phyloP scores from a whole-genome alignment of 2,329 filamentous ascomycete species.

The Geosmithia putterillii region DNA sequence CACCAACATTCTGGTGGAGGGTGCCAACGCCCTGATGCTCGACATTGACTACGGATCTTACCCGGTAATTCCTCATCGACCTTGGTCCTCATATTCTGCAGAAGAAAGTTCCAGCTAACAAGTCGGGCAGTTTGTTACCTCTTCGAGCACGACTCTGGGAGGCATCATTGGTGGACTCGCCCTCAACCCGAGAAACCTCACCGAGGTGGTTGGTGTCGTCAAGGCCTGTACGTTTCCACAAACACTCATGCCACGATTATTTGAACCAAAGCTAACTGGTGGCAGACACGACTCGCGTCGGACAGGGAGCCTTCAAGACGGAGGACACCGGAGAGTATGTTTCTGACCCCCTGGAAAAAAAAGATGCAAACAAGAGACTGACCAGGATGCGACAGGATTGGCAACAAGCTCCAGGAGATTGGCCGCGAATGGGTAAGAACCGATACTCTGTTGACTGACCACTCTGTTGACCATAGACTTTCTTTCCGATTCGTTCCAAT shows the following conservation, averaged over 20 bases:
- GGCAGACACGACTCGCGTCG: conserved; percentile 48
- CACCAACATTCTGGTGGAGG: conserved; percentile 54
- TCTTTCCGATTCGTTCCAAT: too few species aligned
- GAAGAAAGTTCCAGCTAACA: neutral
- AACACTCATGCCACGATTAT: neutral
- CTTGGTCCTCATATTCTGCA: neutral
- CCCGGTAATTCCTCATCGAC: neutral
- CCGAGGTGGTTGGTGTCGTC: conserved; percentile 50
- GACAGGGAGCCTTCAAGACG: conserved; percentile 53
- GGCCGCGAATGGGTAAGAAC: conserved; percentile 25
- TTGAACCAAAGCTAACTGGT: conserved; percentile 1
- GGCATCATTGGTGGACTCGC: conserved; percentile 52
- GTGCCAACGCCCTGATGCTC: conserved; percentile 49
- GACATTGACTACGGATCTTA: conserved; percentile 42
- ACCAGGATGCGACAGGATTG: conserved; percentile 14
- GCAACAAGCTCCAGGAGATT: conserved; percentile 32
- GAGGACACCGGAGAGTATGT: conserved; percentile 34
- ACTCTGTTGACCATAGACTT: neutral
- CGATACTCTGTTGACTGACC: neutral
- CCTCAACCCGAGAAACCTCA: conserved; percentile 47
- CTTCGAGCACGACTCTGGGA: conserved; percentile 34
- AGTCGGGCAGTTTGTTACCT: conserved; percentile 2
- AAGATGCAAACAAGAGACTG: conserved; percentile 4
- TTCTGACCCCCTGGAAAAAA: conserved; percentile 6
- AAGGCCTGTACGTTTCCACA: conserved; percentile 31